These are phyloP conservation scores for Liriodendron chinense DNA, from an alignment of 164 flowering plant species.

Conservation along the genomic window DNA sequence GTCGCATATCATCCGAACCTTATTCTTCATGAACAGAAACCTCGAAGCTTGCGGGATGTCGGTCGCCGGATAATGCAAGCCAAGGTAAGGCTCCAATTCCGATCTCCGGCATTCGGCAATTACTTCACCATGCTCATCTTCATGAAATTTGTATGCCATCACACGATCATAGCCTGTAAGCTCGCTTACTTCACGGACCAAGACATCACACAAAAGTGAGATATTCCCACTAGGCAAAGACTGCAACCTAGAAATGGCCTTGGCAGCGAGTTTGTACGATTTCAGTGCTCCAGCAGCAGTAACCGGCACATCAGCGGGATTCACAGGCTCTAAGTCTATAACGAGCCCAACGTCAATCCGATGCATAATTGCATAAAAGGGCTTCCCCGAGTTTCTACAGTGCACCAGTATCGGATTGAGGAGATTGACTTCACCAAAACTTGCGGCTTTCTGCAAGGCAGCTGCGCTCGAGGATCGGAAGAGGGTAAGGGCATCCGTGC, in stretches of 20 bases:
- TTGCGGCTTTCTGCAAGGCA: slow-evolving; percentile 62
- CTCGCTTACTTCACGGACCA: slow-evolving; percentile 63
- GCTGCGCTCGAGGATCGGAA: slow-evolving; percentile 52
- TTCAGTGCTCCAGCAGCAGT: slow-evolving; percentile 77
- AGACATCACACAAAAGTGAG: slow-evolving; percentile 52
- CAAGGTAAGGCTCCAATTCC: slow-evolving; percentile 66
- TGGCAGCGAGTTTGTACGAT: slow-evolving; percentile 79
- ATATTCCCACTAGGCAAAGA: slow-evolving; percentile 67
- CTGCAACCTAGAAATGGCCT: slow-evolving; percentile 73
- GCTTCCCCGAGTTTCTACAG: slow-evolving; percentile 61
- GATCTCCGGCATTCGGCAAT: slow-evolving; percentile 50
- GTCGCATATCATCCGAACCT: slow-evolving; percentile 78
- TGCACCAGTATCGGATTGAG: slow-evolving; percentile 69
- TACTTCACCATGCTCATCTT: slow-evolving; percentile 84
- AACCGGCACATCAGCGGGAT: slow-evolving; percentile 58
- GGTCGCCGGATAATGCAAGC: slow-evolving; percentile 75
- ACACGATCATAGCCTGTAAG: slow-evolving; percentile 73
- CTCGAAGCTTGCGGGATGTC: slow-evolving; percentile 85
- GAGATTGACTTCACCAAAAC: slow-evolving; percentile 52
- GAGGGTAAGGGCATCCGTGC: slow-evolving; percentile 55
- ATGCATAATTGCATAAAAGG: slow-evolving; percentile 76
- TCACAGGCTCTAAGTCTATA: slow-evolving; percentile 74
- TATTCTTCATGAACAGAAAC: slow-evolving; percentile 72
- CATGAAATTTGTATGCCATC: slow-evolving; percentile 77
- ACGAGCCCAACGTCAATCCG: slow-evolving; percentile 65